Conservation (phyloP, 257 asterid species). For the Lycium ferocissimum region DNA sequence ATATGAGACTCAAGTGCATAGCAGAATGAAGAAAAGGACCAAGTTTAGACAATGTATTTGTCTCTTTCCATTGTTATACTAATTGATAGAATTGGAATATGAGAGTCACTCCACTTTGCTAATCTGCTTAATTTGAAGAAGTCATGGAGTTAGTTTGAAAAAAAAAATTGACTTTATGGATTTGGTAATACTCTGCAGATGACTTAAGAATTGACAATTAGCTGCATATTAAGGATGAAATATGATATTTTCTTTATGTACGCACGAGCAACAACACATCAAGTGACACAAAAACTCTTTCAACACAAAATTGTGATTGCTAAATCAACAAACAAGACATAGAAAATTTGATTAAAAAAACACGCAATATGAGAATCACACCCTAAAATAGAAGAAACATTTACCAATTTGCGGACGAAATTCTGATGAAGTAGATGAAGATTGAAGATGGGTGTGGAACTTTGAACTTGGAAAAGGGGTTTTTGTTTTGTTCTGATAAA, state of each 20-base stretch:
- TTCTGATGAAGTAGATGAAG: too few species aligned
- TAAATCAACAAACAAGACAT: too few species aligned
- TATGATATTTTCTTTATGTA: not conserved
- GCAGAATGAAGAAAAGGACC: not conserved
- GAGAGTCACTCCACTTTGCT: not conserved
- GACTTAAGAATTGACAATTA: not conserved
- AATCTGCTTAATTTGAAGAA: not conserved
- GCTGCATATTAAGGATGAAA: not conserved
- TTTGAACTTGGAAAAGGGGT: too few species aligned
- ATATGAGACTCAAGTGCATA: too few species aligned
- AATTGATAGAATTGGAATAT: not conserved
- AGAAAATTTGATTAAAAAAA: too few species aligned
- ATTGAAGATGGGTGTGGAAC: too few species aligned
- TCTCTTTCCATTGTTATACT: not conserved
- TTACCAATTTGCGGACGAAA: too few species aligned
- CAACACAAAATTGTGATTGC: too few species aligned
- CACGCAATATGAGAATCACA: too few species aligned
- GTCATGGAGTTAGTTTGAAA: conserved; percentile 14
- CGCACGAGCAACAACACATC: not conserved
- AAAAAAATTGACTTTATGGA: not conserved
- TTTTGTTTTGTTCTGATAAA: too few species aligned
- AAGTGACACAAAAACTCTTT: too few species aligned
- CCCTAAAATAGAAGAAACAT: too few species aligned
- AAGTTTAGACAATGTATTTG: not conserved
- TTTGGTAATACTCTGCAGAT: not conserved